Evolutionary conservation across 306 rosid genomes (phyloP).

Genomic region (Cicer pinnatifidum): DNA sequence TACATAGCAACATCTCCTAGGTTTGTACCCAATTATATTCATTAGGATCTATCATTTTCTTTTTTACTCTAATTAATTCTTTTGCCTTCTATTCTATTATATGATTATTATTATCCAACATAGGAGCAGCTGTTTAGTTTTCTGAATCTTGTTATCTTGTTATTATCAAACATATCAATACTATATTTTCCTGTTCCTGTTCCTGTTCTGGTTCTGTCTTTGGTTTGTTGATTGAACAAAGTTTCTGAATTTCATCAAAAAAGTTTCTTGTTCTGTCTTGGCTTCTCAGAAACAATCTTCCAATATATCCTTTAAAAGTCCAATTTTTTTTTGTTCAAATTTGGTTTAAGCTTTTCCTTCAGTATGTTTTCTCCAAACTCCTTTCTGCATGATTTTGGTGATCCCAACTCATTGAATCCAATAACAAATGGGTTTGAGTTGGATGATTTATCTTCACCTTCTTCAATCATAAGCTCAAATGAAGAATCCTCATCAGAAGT

Average conservation of each 20-base stretch:
- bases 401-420: constrained; percentile 37
- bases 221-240: not conserved
- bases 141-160: constrained; percentile 33
- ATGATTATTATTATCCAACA: not conserved
- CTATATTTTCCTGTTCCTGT: constrained; percentile 2
- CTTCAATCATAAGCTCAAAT: constrained; percentile 49
- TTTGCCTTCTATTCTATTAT: not conserved
- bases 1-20: not conserved
- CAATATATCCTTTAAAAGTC: not conserved
- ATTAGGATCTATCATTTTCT: not conserved
- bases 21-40: constrained; percentile 14
- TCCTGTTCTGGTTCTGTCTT: constrained; percentile 17
- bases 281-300: not conserved
- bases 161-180: not conserved
- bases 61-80: constrained; percentile 4
- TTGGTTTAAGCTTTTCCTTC: constrained; percentile 21
- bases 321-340: not conserved
- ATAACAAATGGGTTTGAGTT: constrained; percentile 40
- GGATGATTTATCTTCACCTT: constrained; percentile 44
- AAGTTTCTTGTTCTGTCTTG: not conserved
- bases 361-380: constrained; percentile 49
- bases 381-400: constrained; percentile 46
- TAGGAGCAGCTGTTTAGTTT: constrained; percentile 7
- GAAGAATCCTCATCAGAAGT: constrained; percentile 45
- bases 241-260: not conserved